These are phyloP conservation scores for Erodium chrysanthum DNA, from an alignment of 441 rosid genomes.

Conservation along the genomic window DNA sequence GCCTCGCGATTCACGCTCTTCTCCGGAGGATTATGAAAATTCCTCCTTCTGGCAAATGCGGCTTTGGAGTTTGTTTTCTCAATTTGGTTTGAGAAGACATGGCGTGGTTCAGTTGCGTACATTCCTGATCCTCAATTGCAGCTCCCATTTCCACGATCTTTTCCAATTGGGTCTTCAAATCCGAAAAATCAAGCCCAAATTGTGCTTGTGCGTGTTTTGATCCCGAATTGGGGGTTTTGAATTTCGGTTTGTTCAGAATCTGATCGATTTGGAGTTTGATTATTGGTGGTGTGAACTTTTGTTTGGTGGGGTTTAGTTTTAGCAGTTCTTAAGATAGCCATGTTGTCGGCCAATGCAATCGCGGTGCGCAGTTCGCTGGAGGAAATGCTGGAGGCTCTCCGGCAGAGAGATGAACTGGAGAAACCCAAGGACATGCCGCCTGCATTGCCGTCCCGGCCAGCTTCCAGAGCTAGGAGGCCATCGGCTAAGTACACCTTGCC, in stretches of 20 bases:
- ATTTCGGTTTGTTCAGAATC: too few relatives aligned
- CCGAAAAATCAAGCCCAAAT: background rate
- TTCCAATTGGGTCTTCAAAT: background rate
- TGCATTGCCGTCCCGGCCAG: conserved; percentile 80
- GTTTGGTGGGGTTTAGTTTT: background rate
- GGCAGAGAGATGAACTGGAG: conserved; percentile 59
- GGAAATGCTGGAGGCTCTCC: conserved; percentile 82
- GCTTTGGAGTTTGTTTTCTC: conserved; percentile 4
- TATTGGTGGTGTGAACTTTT: background rate
- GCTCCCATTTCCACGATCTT: background rate
- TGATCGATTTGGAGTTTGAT: conserved; percentile 2
- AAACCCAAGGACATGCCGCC: conserved; percentile 77
- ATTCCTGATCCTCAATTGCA: background rate
- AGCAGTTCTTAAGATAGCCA: background rate
- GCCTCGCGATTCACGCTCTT: background rate
- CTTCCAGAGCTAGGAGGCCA: conserved; percentile 71
- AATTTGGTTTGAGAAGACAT: background rate
- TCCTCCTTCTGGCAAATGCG: conserved; percentile 2
- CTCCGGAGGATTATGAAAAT: background rate
- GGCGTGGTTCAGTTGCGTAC: background rate
- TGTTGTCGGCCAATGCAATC: conserved; percentile 12
- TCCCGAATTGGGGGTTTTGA: background rate
- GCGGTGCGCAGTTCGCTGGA: conserved; percentile 74
- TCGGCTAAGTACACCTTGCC: conserved; percentile 69
- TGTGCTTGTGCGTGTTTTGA: conserved; percentile 1